A percentile compares a stretch with the other conserved stretches of the same genome.
Conservation (phyloP, 2,329 filamentous ascomycete species). For the Coniochaeta sp. region DNA sequence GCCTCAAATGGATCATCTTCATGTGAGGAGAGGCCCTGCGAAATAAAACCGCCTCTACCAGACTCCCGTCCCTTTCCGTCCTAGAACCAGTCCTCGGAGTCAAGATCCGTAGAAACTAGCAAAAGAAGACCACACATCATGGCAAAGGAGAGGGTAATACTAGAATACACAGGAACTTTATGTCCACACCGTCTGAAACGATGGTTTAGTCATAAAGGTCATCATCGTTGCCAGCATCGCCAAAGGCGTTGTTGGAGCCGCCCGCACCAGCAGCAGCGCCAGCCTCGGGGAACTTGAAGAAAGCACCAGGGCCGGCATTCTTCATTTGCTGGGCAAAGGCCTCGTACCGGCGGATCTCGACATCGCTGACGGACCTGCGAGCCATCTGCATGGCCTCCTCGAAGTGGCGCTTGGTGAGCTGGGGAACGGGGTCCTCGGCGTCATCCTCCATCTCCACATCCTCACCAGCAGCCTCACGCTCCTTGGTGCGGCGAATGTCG, state of each 20-base stretch:
- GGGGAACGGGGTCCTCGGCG: slow-evolving; percentile 85
- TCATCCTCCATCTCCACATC: slow-evolving; percentile 79
- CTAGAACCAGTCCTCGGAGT: background rate
- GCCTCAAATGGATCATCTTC: slow-evolving; percentile 2
- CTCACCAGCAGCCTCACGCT: slow-evolving; percentile 77
- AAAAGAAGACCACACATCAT: background rate
- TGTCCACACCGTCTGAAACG: slow-evolving; percentile 13
- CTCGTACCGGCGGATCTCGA: slow-evolving; percentile 97
- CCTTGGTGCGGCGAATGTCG: slow-evolving; percentile 87
- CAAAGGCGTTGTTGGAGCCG: slow-evolving; percentile 60
- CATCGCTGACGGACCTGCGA: slow-evolving; percentile 87
- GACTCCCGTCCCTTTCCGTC: slow-evolving; percentile 1
- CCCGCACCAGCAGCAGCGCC: slow-evolving; percentile 57
- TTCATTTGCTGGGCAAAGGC: slow-evolving; percentile 99
- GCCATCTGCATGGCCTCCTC: slow-evolving; percentile 98
- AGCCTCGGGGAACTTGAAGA: slow-evolving; percentile 91
- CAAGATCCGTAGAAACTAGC: background rate
- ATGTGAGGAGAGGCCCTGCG: background rate
- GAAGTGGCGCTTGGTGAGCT: slow-evolving; percentile 94
- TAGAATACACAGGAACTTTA: slow-evolving; percentile 36
- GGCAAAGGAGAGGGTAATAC: slow-evolving; percentile 19
- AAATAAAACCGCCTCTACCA: slow-evolving; percentile 3
- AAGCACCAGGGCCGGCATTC: slow-evolving; percentile 89
- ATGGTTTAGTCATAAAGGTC: slow-evolving; percentile 83
- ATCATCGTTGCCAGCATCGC: slow-evolving; percentile 87